Base-by-base conservation (phyloP, 257 asterid species). In the Eustoma russellianum region DNA sequence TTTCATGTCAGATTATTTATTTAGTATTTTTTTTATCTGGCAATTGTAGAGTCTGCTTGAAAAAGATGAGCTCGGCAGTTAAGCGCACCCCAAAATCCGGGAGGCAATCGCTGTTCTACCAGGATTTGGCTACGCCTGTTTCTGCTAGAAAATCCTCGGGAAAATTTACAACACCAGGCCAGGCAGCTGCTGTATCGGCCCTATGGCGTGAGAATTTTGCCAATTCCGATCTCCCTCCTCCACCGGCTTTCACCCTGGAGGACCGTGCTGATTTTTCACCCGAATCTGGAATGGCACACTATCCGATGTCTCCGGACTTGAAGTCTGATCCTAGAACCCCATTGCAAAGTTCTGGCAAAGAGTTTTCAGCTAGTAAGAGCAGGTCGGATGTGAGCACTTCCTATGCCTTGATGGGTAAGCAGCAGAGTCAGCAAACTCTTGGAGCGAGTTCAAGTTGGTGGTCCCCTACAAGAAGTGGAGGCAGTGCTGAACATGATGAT, bases 151-250 rank as follows among this genome's bases (percentile, higher is more conserved):
- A 83, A 38, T 71, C 94, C 4, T 83, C 86, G 14, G 89, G 82
- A 1, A 92, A 81, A 63, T 81, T 76, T 60, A 30, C 84, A 0
- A 88, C 88, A 40, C 81, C 95, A 0, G 97, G 94, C 38, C 97
- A 92, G 71, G 95, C 89, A 24, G 99, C 95, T 2, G 96, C 97
- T 14, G 97, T 92, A 52, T 85, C 95, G 1, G 95, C 99, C 33
- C 72, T 92, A 19, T 85, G 97, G 95, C 93, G 91, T 41, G 99
- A 92, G 70, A 88, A 88, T 77, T 88, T 88, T 24, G 64, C 89
- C 53, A 77, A 49, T 64, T 73, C 97, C 13, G 97, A 92, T 79
- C 91, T 92, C 41, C 97, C 95, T 1, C 99, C 97, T 24, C 97
- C 95, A 0, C 99, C 97, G 0, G 72, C 61, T 30, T 85, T 88